A percentile compares a stretch with the other conserved stretches of the same genome.
phyloP scores from a whole-genome alignment of 441 rosid genomes.

The Adansonia rubrostipa region DNA sequence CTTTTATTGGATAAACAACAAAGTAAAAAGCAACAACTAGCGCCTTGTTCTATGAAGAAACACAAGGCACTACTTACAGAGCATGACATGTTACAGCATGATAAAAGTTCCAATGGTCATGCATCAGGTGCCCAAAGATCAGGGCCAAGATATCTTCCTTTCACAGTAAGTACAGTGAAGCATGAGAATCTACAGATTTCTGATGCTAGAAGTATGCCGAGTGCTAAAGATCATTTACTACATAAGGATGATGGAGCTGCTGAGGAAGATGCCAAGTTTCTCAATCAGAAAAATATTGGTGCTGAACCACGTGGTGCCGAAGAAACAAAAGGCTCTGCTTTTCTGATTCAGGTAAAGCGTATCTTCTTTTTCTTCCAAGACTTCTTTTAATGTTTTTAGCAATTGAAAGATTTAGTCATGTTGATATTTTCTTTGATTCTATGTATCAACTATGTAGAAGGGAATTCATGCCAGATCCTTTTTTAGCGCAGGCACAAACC shows the following conservation, averaged over 20 bases:
- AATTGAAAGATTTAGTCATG: background rate
- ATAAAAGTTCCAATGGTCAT: constrained; percentile 31
- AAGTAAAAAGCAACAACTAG: constrained; percentile 43
- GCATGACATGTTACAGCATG: constrained; percentile 29
- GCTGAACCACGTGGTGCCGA: constrained; percentile 45
- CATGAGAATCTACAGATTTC: constrained; percentile 36
- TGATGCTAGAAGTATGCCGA: constrained; percentile 33
- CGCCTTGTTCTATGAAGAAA: constrained; percentile 56
- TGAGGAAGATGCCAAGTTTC: constrained; percentile 26
- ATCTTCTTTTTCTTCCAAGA: constrained; percentile 20
- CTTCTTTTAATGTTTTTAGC: background rate
- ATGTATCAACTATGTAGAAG: background rate
- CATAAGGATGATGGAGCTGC: constrained; percentile 36
- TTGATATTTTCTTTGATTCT: background rate
- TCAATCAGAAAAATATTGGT: constrained; percentile 33
- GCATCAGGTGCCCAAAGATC: constrained; percentile 40
- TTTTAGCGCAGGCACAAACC: background rate
- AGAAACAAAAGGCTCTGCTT: constrained; percentile 75
- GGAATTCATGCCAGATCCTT: background rate
- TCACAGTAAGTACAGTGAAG: constrained; percentile 41
- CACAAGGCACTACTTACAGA: constrained; percentile 49
- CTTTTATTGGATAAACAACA: constrained; percentile 37
- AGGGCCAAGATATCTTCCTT: constrained; percentile 33
- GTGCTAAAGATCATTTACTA: constrained; percentile 39
- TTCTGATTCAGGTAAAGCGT: constrained; percentile 68